phyloP scores from a whole-genome alignment of 441 rosid species.

The Geranium incanum region DNA sequence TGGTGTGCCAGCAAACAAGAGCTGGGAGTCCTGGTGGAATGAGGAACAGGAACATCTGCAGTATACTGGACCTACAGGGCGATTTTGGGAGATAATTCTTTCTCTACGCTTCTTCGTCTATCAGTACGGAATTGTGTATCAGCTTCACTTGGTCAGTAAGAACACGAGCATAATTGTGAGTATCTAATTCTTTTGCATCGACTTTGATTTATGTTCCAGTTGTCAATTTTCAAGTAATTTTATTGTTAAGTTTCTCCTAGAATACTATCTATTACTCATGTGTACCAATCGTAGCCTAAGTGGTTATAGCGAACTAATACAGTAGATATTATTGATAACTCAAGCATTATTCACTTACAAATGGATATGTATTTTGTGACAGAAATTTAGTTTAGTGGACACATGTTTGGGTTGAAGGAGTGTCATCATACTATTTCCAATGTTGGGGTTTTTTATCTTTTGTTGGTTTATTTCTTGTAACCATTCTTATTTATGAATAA shows the following conservation, averaged over 20 bases:
- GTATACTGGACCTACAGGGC: conserved; percentile 60
- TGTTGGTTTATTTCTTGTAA: too few relatives aligned
- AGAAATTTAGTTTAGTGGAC: background rate
- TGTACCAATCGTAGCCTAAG: too few relatives aligned
- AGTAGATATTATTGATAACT: background rate
- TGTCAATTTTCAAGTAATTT: background rate
- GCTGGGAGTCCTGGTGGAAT: conserved; percentile 99
- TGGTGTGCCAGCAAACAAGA: conserved; percentile 80
- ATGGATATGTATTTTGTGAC: background rate
- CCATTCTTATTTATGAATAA: too few relatives aligned
- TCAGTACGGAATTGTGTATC: conserved; percentile 88
- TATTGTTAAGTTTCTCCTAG: background rate
- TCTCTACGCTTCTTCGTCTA: conserved; percentile 62
- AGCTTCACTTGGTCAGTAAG: conserved; percentile 46
- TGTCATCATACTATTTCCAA: background rate
- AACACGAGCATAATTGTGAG: conserved; percentile 60
- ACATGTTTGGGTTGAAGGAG: background rate
- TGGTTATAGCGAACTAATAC: too few relatives aligned
- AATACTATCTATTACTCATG: background rate
- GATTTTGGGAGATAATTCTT: conserved; percentile 68
- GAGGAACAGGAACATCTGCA: conserved; percentile 86
- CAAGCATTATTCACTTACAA: background rate
- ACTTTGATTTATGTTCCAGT: conserved; percentile 2
- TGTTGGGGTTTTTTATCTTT: too few relatives aligned
- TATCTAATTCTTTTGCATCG: conserved; percentile 18